phyloP scores from a whole-genome alignment of 768 basidiomycete genomes.

The Collybia nuda region DNA sequence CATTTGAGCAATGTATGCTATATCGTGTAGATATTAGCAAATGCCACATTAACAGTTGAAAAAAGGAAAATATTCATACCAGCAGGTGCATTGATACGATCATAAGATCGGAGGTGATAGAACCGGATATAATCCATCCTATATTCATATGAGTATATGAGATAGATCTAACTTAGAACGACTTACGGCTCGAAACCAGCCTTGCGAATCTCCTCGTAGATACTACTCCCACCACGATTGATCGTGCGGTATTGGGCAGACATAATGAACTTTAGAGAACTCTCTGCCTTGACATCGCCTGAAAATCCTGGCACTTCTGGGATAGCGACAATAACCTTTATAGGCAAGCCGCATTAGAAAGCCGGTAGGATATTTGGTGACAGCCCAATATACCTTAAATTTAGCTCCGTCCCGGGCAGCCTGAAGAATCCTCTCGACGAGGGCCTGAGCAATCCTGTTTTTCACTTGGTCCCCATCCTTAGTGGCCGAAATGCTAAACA shows the following conservation, averaged over 20 bases:
- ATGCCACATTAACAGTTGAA: too few species aligned
- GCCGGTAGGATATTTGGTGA: background rate
- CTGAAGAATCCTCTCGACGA: slow-evolving; percentile 83
- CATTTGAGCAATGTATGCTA: slow-evolving; percentile 57
- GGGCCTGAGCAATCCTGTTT: slow-evolving; percentile 82
- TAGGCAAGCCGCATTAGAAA: background rate
- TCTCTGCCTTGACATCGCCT: slow-evolving; percentile 70
- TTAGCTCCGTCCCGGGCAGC: slow-evolving; percentile 69
- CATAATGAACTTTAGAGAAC: slow-evolving; percentile 77
- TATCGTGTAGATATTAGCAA: too few species aligned
- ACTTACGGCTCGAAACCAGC: slow-evolving; percentile 80
- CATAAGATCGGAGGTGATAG: slow-evolving; percentile 91
- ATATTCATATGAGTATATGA: background rate
- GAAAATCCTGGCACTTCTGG: slow-evolving; percentile 93
- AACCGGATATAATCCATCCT: slow-evolving; percentile 87
- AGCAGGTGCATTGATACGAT: slow-evolving; percentile 80
- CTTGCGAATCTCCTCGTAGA: slow-evolving; percentile 78
- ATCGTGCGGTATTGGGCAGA: slow-evolving; percentile 87
- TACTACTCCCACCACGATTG: slow-evolving; percentile 84
- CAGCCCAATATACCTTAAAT: slow-evolving; percentile 65
- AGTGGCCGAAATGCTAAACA: slow-evolving; percentile 73
- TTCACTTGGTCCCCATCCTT: slow-evolving; percentile 61
- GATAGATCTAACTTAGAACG: background rate
- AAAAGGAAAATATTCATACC: slow-evolving; percentile 33
- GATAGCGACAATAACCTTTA: slow-evolving; percentile 79